Base-by-base conservation (phyloP, 1,284 basidiomycete genomes). In the Ganoderma resinaceum region DNA sequence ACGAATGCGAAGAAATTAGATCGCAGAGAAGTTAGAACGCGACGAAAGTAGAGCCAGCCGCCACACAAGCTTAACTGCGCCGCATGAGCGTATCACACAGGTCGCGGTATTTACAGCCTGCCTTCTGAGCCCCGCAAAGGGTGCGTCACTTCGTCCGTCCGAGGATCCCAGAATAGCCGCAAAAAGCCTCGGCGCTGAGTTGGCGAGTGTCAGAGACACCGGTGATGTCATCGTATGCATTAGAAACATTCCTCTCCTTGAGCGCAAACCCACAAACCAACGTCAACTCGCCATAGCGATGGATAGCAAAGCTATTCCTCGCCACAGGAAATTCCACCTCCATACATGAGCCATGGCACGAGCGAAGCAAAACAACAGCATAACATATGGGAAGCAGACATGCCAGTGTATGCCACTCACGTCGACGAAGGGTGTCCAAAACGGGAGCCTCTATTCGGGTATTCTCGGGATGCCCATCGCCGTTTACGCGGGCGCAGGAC, bases 401-500 rank as follows among this genome's bases (percentile, higher is more conserved):
- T 55, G 29, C 46, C 29, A 55, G 16, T 12, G 29, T 55, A 18
- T 55, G 52, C 52, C 52, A 55, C 61, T 62, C 62, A 63, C 53
- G 35, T 31, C 37, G 52, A 55, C 37, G 52, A 55, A 55, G 52
- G 14, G 18, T 33, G 18, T 55, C 52, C 52, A 33, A 55, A 55
- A 55, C 29, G 18, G 52, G 16, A 55, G 26, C 52, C 52, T 55
- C 29, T 55, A 55, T 55, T 55, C 31, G 52, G 29, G 52, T 29
- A 55, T 49, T 49, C 29, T 29, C 52, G 52, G 52, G 31, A 55
- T 9, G 33, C 16, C 33, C 20, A 35, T 18, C 9, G 11, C 8
- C 33, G 9, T 11, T 38, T n/a, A 38, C 58, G 11, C n/a, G 35
- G 40, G 61, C 35, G 65, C 61, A 18, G 66, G 65, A 59, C 78